phyloP scores from a whole-genome alignment of 495 filamentous ascomycete genomes.

The Penicillium steckii region DNA sequence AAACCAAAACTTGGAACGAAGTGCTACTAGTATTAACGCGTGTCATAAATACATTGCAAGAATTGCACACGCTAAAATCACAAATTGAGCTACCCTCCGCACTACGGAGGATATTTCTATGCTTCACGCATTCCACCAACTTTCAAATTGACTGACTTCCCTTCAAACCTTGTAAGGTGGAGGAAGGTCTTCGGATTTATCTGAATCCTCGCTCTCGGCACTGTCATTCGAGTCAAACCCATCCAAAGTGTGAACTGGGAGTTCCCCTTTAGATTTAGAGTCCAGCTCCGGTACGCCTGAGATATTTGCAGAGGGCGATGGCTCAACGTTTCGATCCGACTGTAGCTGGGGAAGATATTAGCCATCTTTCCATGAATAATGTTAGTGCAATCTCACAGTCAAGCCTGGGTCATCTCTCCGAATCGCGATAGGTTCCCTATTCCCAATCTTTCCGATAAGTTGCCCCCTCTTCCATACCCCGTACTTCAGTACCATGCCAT shows the following conservation, averaged over 20 bases:
- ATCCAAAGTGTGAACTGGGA: background rate
- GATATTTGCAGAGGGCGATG: background rate
- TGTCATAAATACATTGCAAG: no score
- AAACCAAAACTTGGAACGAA: no score
- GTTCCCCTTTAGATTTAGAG: background rate
- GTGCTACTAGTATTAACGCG: no score
- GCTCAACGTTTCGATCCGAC: background rate
- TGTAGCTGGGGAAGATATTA: background rate
- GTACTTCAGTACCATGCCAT: conserved; percentile 31
- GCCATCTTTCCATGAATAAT: background rate
- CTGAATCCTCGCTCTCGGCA: conserved; percentile 12
- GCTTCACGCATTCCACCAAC: no score
- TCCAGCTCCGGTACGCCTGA: conserved; percentile 5
- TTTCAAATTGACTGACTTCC: no score
- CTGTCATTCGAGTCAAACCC: conserved; percentile 7
- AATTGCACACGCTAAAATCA: no score
- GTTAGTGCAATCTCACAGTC: conserved; percentile 4
- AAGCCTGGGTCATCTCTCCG: background rate
- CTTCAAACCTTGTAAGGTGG: conserved; percentile 21
- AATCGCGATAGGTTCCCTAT: conserved; percentile 18
- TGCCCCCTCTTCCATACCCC: conserved; percentile 36
- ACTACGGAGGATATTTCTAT: no score
- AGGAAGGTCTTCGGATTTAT: conserved; percentile 15
- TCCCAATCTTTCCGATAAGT: conserved; percentile 27
- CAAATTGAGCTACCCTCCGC: no score